Evolutionary conservation across 2,329 filamentous ascomycete genomes (phyloP), one percentile per base, ranked within the genome.

Genomic region (Parastagonospora avenae): DNA sequence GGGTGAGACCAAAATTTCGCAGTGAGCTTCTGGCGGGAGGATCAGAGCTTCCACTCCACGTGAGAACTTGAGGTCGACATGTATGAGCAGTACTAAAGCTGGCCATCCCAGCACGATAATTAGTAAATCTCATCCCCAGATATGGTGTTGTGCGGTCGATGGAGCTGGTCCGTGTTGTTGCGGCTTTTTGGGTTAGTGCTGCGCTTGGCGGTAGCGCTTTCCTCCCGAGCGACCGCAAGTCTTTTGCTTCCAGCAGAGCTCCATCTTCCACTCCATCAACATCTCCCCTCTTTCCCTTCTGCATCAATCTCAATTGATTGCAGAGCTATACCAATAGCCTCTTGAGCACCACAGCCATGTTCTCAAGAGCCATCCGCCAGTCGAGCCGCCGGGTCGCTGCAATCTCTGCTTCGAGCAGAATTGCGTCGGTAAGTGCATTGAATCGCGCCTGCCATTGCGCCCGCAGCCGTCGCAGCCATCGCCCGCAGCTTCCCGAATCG

Each of bases 331-430:
- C 53, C 52, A 68, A 65, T 74, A 74, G 70, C 69, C 68, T 74
- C 70, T 74, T 71, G 66, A 74, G 70, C 68, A 73, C 69, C 77
- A 77, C 79, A 82, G 78, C 58, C 77, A 97, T 97, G 93, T 96
- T 97, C 86, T 91, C 93, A 83, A 96, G 90, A 88, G 92, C 93
- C 84, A 86, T 97, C 82, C 88, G 92, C 84, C 92, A 96, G 85
- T 95, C 92, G 80, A 89, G 89, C 84, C 92, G 92, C 85, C 89
- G 90, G 80, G 90, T 93, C 82, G 90, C 91, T 83, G 91, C 91
- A 82, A 86, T 95, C 83, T 91, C 91, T 88, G 90, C 91, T 76
- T 85, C 89, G 75, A 87, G 91, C 85, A 91, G 92, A 85, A 87
- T 95, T 82, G 88, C 88, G 80, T 89, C 88, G 82, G 94, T 97